Evolutionary conservation across 1,284 basidiomycete species (phyloP).

Genomic region (Malassezia furfur): DNA sequence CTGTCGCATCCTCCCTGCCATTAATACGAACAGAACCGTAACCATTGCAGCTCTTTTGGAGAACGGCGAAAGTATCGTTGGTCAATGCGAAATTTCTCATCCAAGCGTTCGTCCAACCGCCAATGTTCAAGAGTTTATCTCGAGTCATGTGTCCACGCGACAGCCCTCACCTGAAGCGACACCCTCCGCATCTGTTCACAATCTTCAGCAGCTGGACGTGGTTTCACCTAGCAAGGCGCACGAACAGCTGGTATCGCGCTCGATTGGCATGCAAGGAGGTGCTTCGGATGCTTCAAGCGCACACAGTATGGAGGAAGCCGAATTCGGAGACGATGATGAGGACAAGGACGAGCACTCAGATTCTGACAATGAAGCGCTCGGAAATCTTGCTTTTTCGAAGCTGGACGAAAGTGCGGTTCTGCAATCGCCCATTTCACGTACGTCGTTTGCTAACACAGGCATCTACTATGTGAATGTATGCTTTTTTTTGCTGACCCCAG

Average conservation of each 20-base stretch:
- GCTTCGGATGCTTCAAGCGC: background rate
- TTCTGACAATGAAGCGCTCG: slow-evolving; percentile 17
- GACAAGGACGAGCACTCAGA: background rate
- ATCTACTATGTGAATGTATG: slow-evolving; percentile 81
- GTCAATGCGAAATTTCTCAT: slow-evolving; percentile 95
- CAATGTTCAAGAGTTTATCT: background rate
- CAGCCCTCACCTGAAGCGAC: background rate
- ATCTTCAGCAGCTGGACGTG: background rate
- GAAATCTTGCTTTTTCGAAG: slow-evolving; percentile 64
- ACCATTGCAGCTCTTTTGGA: slow-evolving; percentile 88
- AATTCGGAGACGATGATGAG: slow-evolving; percentile 6
- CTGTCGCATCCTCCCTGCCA: slow-evolving; percentile 70
- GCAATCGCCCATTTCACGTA: slow-evolving; percentile 21
- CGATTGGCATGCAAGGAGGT: background rate
- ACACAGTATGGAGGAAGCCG: slow-evolving; percentile 1
- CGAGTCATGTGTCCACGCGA: background rate
- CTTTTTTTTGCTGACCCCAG: slow-evolving; percentile 5
- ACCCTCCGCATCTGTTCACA: background rate
- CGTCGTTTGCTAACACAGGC: slow-evolving; percentile 50
- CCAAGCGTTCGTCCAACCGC: slow-evolving; percentile 50
- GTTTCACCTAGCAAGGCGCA: too few species aligned
- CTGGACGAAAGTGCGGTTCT: slow-evolving; percentile 49
- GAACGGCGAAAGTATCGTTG: slow-evolving; percentile 56
- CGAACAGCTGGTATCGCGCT: too few species aligned
- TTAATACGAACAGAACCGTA: slow-evolving; percentile 87